Evolutionary conservation across 345 rosid genomes (phyloP).

Genomic region (Abelmoschus esculentus): DNA sequence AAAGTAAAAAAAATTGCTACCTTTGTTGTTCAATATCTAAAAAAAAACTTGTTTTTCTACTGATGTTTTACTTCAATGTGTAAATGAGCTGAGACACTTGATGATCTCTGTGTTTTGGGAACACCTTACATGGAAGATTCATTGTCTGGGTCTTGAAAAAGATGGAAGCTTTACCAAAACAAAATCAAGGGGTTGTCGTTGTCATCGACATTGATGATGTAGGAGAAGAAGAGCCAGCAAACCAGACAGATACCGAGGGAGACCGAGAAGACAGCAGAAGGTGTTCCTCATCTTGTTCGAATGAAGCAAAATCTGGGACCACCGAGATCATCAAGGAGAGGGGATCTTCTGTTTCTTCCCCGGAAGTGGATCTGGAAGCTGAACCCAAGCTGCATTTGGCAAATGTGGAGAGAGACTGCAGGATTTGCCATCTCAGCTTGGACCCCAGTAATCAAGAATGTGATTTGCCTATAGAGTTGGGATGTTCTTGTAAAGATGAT

Average conservation of each 20-base stretch:
- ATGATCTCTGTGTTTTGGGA: constrained; percentile 22
- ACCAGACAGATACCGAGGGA: constrained; percentile 23
- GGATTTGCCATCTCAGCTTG: constrained; percentile 81
- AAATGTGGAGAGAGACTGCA: constrained; percentile 53
- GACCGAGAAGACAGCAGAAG: constrained; percentile 4
- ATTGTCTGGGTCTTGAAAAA: constrained; percentile 22
- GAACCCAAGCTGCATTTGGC: constrained; percentile 35
- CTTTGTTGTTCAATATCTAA: neutral
- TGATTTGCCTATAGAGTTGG: constrained; percentile 61
- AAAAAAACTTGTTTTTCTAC: neutral
- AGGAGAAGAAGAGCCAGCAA: constrained; percentile 1
- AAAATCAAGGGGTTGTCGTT: constrained; percentile 22
- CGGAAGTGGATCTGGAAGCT: constrained; percentile 43
- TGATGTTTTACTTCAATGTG: neutral
- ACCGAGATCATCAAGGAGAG: constrained; percentile 44
- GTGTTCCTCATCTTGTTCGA: constrained; percentile 14
- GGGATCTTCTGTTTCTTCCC: constrained; percentile 34
- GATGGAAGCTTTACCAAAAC: constrained; percentile 40
- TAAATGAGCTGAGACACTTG: constrained; percentile 20
- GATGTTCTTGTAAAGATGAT: constrained; percentile 86
- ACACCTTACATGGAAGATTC: constrained; percentile 50
- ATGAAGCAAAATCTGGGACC: constrained; percentile 13
- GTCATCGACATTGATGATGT: constrained; percentile 12
- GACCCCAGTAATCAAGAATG: constrained; percentile 55
- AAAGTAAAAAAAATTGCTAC: neutral